A percentile compares a stretch with the other conserved stretches of the same genome.
Conservation (phyloP, 176 grass and related monocot genomes). For the Triticum dicoccoides region DNA sequence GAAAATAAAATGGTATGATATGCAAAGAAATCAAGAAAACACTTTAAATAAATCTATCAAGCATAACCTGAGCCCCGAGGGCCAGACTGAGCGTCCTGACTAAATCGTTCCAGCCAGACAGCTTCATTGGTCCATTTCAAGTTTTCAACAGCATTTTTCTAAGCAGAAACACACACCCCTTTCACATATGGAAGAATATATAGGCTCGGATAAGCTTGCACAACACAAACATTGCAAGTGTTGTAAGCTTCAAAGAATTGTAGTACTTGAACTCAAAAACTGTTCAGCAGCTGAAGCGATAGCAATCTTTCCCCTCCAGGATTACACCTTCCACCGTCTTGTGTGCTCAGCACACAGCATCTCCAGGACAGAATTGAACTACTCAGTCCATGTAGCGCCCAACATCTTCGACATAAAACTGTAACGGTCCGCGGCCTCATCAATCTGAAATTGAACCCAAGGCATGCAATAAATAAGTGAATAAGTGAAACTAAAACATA, state of each 20-base stretch:
- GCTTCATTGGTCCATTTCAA: too few species aligned
- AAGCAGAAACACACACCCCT: too few species aligned
- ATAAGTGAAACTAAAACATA: background rate
- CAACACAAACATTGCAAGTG: constrained; percentile 6
- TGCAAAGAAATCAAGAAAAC: too few species aligned
- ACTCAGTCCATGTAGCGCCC: constrained; percentile 59
- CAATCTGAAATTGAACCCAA: constrained; percentile 53
- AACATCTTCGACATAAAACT: constrained; percentile 94
- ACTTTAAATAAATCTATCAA: too few species aligned
- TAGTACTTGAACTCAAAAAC: background rate
- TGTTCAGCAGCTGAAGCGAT: background rate
- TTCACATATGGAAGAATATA: too few species aligned
- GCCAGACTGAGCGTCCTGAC: too few species aligned
- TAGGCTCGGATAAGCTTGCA: background rate
- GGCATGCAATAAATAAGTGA: constrained; percentile 13
- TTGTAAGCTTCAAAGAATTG: background rate
- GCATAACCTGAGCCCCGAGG: too few species aligned
- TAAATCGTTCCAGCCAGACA: too few species aligned
- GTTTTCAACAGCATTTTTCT: background rate
- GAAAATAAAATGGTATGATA: too few species aligned
- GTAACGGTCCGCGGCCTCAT: constrained; percentile 75
- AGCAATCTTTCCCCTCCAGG: background rate
- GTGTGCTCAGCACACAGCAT: background rate
- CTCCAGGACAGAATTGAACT: background rate
- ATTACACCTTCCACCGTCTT: background rate